Evolutionary conservation across 306 rosid genomes (phyloP), one percentile per base, ranked within the genome.

Genomic region (Rubus idaeus): DNA sequence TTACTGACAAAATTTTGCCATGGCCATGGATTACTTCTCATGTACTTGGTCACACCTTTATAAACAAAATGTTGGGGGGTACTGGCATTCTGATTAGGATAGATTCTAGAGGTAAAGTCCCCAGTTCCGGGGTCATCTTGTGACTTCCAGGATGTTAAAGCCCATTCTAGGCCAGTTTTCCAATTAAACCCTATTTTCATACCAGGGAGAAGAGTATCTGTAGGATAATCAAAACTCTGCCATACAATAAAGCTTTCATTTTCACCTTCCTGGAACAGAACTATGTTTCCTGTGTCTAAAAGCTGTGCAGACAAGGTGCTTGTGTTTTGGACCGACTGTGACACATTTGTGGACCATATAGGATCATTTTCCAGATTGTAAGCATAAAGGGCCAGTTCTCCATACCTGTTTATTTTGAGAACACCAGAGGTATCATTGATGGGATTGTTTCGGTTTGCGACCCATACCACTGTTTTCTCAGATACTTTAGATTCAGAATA

Each of bases 221-320:
- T 1, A 0, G 82, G 89, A 63, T 73, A n/a, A 67, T 87, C 83
- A 73, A 87, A 85, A 77, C 89, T 78, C 69, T 80, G 81, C 91
- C 91, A 42, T 42, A 42, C 3, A 65, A 17, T 16, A 56, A 23
- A 23, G 26, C 26, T 5, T 37, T 18, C 58, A 4, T 9, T 37
- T 6, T 72, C 77, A 4, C 0, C 12, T 0, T 10, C 58, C 2
- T 0, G 75, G 23, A 20, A 18, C 30, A 77, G n/a, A 9, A 76
- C 18, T 9, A 77, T 20, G 44, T 77, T 77, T 55, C 80, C 75
- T 20, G 80, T 20, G 53, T 77, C 75, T 40, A 67, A 26, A 1
- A 77, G 68, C 47, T 77, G 75, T 23, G 68, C 80, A 35, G 46
- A 39, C 0, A 20, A 42, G 23, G 14, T 52, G 62, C 9, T 53